Conservation (phyloP, 306 rosid genomes). For the Mimosa pudica region DNA sequence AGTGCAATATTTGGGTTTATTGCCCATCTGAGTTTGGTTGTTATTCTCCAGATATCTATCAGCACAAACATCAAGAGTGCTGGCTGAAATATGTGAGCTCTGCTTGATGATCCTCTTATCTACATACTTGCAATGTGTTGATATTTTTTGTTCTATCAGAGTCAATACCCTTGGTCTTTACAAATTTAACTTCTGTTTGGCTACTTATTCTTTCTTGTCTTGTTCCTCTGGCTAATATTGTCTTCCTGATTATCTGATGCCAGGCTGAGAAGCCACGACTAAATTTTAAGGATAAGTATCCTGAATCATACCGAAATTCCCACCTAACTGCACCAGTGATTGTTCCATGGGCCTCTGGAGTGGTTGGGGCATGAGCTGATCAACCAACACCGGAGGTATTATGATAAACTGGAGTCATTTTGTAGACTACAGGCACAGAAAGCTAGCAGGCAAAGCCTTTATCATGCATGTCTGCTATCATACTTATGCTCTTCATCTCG, state of each 20-base stretch:
- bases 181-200: conserved; percentile 27
- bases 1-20: conserved; percentile 95
- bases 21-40: conserved; percentile 88
- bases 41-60: conserved; percentile 86
- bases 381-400: conserved; percentile 22
- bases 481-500: conserved; percentile 34
- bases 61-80: conserved; percentile 83
- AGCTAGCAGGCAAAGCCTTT: conserved; percentile 33
- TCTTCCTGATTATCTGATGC: conserved; percentile 36
- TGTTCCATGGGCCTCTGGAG: conserved; percentile 91
- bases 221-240: conserved; percentile 27
- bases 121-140: conserved; percentile 15
- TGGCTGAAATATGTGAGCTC: conserved; percentile 91
- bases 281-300: conserved; percentile 75
- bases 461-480: conserved; percentile 29
- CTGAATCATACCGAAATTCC: conserved; percentile 65
- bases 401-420: conserved; percentile 15
- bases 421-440: conserved; percentile 34
- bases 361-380: conserved; percentile 39
- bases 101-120: conserved; percentile 9
- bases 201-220: not conserved
- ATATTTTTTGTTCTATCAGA: not conserved
- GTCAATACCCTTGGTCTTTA: not conserved
- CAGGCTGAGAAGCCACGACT: conserved; percentile 75
- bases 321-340: conserved; percentile 68